phyloP scores from a whole-genome alignment of 805 yeast species.

The Yamadazyma insecticola region DNA sequence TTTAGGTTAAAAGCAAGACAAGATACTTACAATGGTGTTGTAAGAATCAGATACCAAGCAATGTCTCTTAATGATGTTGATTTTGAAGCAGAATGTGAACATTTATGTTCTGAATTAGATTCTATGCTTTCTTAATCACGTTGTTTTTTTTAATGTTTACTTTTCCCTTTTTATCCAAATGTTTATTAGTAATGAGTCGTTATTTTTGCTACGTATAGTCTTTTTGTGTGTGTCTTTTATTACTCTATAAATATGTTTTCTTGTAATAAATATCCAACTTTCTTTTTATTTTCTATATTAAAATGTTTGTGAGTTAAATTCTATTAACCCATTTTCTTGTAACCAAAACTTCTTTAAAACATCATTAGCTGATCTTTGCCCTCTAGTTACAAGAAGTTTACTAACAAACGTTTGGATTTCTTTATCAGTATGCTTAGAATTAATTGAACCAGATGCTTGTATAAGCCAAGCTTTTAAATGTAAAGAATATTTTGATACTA shows the following conservation, averaged over 20 bases:
- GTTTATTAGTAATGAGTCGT: background rate
- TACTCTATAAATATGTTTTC: no score
- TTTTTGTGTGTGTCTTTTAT: no score
- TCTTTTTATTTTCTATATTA: no score
- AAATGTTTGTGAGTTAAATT: slow-evolving; percentile 19
- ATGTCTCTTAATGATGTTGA: slow-evolving; percentile 50
- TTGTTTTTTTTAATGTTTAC: slow-evolving; percentile 1
- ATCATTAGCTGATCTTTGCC: slow-evolving; percentile 56
- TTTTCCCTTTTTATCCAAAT: no score
- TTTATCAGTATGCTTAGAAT: slow-evolving; percentile 20
- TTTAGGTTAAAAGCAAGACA: slow-evolving; percentile 79
- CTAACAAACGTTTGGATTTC: slow-evolving; percentile 41
- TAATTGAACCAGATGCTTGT: slow-evolving; percentile 5
- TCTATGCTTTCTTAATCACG: no score
- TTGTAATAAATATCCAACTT: no score
- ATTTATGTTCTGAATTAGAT: slow-evolving; percentile 45
- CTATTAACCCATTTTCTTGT: slow-evolving; percentile 50
- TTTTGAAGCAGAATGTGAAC: slow-evolving; percentile 56
- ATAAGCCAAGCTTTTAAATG: slow-evolving; percentile 44
- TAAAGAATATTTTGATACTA: slow-evolving; percentile 46
- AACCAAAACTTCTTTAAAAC: slow-evolving; percentile 64
- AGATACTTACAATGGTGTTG: slow-evolving; percentile 77
- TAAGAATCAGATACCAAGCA: slow-evolving; percentile 71
- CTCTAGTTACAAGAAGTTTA: slow-evolving; percentile 59
- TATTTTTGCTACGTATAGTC: no score